Percentiles rank a stretch among this genome's conserved stretches.
Evolutionary conservation across 1,284 basidiomycete genomes (phyloP).

Genomic region (Ustilago loliicola): DNA sequence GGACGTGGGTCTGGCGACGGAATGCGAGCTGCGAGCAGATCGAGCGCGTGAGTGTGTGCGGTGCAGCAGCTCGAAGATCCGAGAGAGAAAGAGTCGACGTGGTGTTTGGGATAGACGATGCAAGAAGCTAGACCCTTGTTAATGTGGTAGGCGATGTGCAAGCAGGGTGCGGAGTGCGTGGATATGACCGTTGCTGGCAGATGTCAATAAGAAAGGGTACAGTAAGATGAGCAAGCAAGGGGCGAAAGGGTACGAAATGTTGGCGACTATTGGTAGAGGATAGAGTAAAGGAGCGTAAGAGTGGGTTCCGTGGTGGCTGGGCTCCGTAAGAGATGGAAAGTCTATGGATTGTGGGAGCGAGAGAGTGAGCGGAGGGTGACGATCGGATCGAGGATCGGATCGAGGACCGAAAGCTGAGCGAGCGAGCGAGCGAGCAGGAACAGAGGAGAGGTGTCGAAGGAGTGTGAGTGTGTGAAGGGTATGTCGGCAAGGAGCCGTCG

Average conservation of each 20-base stretch:
- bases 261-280: background rate
- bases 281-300: background rate
- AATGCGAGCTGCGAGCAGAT: background rate
- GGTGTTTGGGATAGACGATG: background rate
- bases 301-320: background rate
- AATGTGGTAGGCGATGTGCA: background rate
- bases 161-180: background rate
- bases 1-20: background rate
- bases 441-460: background rate
- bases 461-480: background rate
- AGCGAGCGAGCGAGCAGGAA: background rate
- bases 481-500: background rate
- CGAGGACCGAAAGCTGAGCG: background rate
- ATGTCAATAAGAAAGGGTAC: background rate
- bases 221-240: constrained; percentile 8
- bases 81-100: background rate
- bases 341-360: too few relatives aligned
- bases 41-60: background rate
- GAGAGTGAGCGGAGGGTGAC: too few relatives aligned
- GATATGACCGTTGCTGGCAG: constrained; percentile 1
- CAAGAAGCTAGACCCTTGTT: background rate
- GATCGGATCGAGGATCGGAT: background rate
- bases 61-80: background rate
- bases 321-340: background rate
- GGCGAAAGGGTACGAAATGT: background rate